Conservation (phyloP, 192 early-diverging fungal species). For the Coemansia sp. region DNA sequence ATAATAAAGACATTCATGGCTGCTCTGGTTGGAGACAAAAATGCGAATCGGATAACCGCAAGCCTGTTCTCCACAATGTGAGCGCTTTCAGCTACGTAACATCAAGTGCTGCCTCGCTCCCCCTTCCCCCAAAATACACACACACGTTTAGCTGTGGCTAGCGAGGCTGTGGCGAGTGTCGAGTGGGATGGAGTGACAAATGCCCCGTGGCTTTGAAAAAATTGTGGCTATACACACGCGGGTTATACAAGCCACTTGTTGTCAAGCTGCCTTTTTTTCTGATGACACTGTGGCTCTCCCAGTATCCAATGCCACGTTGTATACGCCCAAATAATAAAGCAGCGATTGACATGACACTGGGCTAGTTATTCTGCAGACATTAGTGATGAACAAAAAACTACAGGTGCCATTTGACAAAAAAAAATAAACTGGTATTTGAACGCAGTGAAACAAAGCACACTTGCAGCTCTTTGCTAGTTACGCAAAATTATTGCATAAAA, state of each 20-base stretch:
- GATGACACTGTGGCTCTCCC: background rate
- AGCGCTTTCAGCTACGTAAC: background rate
- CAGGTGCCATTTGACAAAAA: background rate
- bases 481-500: too few relatives aligned
- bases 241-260: background rate
- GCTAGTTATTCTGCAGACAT: background rate
- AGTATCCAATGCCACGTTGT: constrained; percentile 1
- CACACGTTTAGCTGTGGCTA: background rate
- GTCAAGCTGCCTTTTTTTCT: background rate
- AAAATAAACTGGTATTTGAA: too few relatives aligned
- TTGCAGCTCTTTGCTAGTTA: too few relatives aligned
- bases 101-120: background rate
- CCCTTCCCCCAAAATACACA: too few relatives aligned
- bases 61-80: background rate
- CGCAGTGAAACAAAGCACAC: too few relatives aligned
- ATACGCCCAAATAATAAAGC: background rate
- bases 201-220: background rate
- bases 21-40: too few relatives aligned
- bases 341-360: too few relatives aligned
- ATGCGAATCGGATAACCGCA: too few relatives aligned
- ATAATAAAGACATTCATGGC: too few relatives aligned
- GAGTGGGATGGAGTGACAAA: background rate
- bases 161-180: background rate
- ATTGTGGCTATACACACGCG: background rate
- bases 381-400: background rate